Evolutionary conservation across 805 yeast genomes (phyloP).

Genomic region (Lipomyces orientalis): DNA sequence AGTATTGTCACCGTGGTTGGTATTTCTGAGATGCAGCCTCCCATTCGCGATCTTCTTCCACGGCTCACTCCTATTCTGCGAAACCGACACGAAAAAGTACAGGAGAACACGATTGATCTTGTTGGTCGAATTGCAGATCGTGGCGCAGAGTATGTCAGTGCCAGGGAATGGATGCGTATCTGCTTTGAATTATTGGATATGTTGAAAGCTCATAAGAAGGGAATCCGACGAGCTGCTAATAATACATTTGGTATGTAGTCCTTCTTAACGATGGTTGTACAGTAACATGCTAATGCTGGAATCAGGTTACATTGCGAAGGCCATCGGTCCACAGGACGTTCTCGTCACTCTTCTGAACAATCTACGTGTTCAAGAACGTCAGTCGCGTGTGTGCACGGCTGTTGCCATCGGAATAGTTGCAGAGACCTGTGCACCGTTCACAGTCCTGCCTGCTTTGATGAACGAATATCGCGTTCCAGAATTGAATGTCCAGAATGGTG

Average conservation of each 20-base stretch:
- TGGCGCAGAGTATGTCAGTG: constrained; percentile 81
- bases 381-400: constrained; percentile 93
- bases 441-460: constrained; percentile 92
- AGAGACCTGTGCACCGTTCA: constrained; percentile 88
- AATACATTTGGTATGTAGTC: constrained; percentile 73
- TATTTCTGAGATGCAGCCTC: constrained; percentile 71
- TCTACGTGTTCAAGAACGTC: constrained; percentile 91
- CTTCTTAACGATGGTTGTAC: not conserved
- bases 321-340: constrained; percentile 96
- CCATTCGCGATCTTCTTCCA: constrained; percentile 80
- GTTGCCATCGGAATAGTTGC: constrained; percentile 98
- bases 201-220: constrained; percentile 77
- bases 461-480: constrained; percentile 94
- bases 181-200: constrained; percentile 89
- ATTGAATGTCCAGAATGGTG: constrained; percentile 92
- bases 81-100: constrained; percentile 89
- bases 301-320: constrained; percentile 68
- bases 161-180: constrained; percentile 97
- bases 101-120: constrained; percentile 75
- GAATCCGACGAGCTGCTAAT: constrained; percentile 83
- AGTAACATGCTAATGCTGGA: not conserved
- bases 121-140: constrained; percentile 82
- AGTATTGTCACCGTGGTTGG: constrained; percentile 67
- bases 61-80: constrained; percentile 88
- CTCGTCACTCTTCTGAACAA: constrained; percentile 82